Base-by-base conservation (phyloP, 2,329 filamentous ascomycete species). In the Calonectria fujianensis region DNA sequence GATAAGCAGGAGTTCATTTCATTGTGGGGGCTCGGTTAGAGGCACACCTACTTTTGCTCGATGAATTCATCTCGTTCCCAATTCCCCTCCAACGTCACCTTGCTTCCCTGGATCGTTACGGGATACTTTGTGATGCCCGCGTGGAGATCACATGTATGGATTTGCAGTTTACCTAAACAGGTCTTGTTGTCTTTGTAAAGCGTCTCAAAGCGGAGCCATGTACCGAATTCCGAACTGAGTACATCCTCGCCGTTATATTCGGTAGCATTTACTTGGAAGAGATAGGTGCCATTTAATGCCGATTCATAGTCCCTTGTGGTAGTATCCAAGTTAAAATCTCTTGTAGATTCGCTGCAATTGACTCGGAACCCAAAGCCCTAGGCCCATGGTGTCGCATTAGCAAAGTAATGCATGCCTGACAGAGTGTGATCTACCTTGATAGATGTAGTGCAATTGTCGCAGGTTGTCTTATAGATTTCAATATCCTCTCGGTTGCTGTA, bases 21-120 rank as follows among this genome's bases (percentile, higher is more conserved):
- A 24, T 24, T 24, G 24, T 24, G 24, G 1, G 24, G 24, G 24
- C 24, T 24, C 24, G 24, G 24, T 24, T 24, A 24, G 24, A 24
- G 24, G 24, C 2, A 24, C 24, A 24, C 24, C 24, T 24, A 80
- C 78, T 80, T 76, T 14, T 67, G 73, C 39, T 73, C 29, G 10
- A 79, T 51, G 50, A 80, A 80, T 52, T 78, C 51, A 9, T 80
- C 78, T 11, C 78, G 69, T 11, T 72, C 74, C 78, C 78, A 77
- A 2, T 52, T 72, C 1, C 78, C 77, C 1, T 20, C 31, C 2
- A 80, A 73, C 1, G 74, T 57, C 3, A 78, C 71, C 2, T 61
- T 74, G 10, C 65, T 48, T 0, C 61, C 75, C 1, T 74, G 41
- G 2, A 80, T 9, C 2, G 35, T 48, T 0, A 80, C 74, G 0